These are phyloP conservation scores for Candida tibetensis DNA, from an alignment of 805 yeast species.

Conservation along the genomic window DNA sequence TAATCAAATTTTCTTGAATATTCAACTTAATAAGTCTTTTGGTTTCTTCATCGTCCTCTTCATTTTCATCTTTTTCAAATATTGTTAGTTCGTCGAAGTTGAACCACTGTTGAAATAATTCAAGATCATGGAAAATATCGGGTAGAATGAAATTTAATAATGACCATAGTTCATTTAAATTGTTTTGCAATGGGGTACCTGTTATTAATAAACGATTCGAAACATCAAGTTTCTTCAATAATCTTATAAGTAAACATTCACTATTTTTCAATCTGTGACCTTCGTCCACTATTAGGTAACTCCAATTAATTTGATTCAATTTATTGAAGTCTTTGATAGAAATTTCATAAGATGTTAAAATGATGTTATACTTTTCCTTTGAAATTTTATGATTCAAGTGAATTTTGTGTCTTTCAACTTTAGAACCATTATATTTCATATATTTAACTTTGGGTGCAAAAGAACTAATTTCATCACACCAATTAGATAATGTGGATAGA, in stretches of 20 bases:
- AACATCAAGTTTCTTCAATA: slow-evolving; percentile 64
- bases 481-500: slow-evolving; percentile 78
- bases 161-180: slow-evolving; percentile 88
- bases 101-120: slow-evolving; percentile 90
- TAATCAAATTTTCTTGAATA: slow-evolving; percentile 51
- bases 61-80: slow-evolving; percentile 17
- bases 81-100: slow-evolving; percentile 65
- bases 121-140: slow-evolving; percentile 87
- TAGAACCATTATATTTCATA: slow-evolving; percentile 62
- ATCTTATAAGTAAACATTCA: slow-evolving; percentile 70
- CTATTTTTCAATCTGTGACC: slow-evolving; percentile 91
- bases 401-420: slow-evolving; percentile 50
- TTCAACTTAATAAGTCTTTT: slow-evolving; percentile 56
- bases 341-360: slow-evolving; percentile 81
- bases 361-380: slow-evolving; percentile 40
- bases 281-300: slow-evolving; percentile 86
- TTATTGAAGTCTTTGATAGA: slow-evolving; percentile 63
- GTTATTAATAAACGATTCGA: slow-evolving; percentile 78
- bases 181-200: slow-evolving; percentile 96
- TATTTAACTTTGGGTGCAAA: slow-evolving; percentile 73
- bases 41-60: slow-evolving; percentile 35
- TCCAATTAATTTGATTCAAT: slow-evolving; percentile 63
- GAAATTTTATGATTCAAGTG: slow-evolving; percentile 23
- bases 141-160: slow-evolving; percentile 87
- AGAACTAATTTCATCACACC: slow-evolving; percentile 68